phyloP scores from a whole-genome alignment of 2,329 filamentous ascomycete genomes.

The Fusarium sp. region DNA sequence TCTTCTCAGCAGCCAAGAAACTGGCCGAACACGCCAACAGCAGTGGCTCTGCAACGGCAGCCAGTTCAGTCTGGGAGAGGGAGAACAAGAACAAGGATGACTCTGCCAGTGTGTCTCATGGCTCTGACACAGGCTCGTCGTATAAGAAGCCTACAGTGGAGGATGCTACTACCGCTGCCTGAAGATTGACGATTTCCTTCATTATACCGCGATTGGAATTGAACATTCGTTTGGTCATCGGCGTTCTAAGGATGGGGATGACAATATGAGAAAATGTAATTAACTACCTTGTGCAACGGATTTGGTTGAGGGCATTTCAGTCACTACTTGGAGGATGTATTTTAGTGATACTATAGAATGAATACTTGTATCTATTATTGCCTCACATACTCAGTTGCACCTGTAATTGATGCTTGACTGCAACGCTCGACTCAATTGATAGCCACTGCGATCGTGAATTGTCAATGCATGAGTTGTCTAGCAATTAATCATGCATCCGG shows the following conservation, averaged over 20 bases:
- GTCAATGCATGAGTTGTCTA: slow-evolving; percentile 30
- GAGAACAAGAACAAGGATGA: slow-evolving; percentile 34
- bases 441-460: too few species aligned
- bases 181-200: not conserved
- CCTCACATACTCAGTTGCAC: not conserved
- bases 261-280: slow-evolving; percentile 11
- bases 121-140: slow-evolving; percentile 28
- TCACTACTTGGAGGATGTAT: slow-evolving; percentile 11
- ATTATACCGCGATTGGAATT: slow-evolving; percentile 1
- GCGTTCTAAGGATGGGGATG: slow-evolving; percentile 27
- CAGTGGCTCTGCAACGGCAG: slow-evolving; percentile 41
- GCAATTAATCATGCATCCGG: slow-evolving; percentile 27
- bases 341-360: slow-evolving; percentile 30
- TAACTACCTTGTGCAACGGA: slow-evolving; percentile 16
- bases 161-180: slow-evolving; percentile 19
- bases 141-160: slow-evolving; percentile 49
- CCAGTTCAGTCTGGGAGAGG: slow-evolving; percentile 43
- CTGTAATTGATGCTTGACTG: too few species aligned
- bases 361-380: not conserved
- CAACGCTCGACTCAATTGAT: not conserved
- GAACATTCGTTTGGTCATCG: slow-evolving; percentile 20
- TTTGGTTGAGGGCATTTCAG: not conserved
- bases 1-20: slow-evolving; percentile 45
- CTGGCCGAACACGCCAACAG: slow-evolving; percentile 33
- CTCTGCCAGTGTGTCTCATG: slow-evolving; percentile 27